Evolutionary conservation across 768 basidiomycete genomes (phyloP).

Genomic region (Lactarius evosmus): DNA sequence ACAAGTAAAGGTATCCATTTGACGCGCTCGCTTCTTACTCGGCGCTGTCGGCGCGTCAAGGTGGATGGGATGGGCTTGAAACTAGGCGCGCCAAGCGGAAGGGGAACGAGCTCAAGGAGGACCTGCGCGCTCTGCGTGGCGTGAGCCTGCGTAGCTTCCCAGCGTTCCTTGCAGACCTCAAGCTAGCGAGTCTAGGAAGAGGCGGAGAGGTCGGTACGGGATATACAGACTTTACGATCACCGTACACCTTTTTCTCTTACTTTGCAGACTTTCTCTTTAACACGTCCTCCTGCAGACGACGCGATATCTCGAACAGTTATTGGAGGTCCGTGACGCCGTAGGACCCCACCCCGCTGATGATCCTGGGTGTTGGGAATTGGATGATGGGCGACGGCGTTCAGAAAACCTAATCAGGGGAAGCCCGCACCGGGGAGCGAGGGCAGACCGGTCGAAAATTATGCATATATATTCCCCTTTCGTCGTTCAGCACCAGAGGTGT

Average conservation of each 20-base stretch:
- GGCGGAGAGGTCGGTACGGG: too few relatives aligned
- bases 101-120: too few relatives aligned
- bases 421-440: conserved; percentile 52
- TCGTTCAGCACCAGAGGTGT: not conserved
- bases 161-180: too few relatives aligned
- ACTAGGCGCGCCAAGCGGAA: conserved; percentile 43
- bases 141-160: too few relatives aligned
- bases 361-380: conserved; percentile 84
- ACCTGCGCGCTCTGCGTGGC: too few relatives aligned
- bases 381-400: conserved; percentile 85
- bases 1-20: too few relatives aligned
- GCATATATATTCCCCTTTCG: conserved; percentile 52
- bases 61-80: conserved; percentile 65
- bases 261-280: not conserved
- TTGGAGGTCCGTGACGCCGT: too few relatives aligned
- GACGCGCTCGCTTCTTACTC: too few relatives aligned
- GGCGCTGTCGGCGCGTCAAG: conserved; percentile 52
- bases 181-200: too few relatives aligned
- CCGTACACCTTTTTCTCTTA: conserved; percentile 40
- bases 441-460: conserved; percentile 67
- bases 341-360: conserved; percentile 60
- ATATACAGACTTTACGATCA: conserved; percentile 56
- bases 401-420: conserved; percentile 41
- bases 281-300: conserved; percentile 42
- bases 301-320: conserved; percentile 66